Conservation (phyloP, 2,329 filamentous ascomycete species). For the Colletotrichum agaves region DNA sequence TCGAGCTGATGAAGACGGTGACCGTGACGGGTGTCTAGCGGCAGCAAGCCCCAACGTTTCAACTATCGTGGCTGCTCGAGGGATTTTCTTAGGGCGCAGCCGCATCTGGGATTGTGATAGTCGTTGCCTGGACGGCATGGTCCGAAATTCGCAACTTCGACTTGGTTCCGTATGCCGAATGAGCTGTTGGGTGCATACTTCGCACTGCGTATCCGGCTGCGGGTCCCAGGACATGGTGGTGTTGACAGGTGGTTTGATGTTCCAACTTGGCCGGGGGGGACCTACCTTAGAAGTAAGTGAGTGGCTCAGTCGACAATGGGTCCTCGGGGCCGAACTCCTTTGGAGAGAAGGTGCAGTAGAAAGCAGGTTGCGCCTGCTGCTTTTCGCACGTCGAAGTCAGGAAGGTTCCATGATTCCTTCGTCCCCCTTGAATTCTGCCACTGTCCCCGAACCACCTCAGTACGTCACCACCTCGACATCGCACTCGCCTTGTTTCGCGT, state of each 20-base stretch:
- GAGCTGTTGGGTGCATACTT: too few relatives aligned
- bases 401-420: not conserved
- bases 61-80: not conserved
- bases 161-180: too few relatives aligned
- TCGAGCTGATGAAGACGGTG: not conserved
- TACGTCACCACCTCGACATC: not conserved
- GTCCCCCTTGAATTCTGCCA: not conserved
- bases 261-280: not conserved
- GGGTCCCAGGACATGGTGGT: not conserved
- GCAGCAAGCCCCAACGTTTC: not conserved
- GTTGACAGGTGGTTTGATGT: constrained; percentile 6
- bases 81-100: not conserved
- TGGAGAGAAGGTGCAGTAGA: not conserved
- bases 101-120: not conserved
- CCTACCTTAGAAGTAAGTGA: too few relatives aligned
- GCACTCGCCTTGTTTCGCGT: not conserved
- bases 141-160: too few relatives aligned
- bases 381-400: not conserved
- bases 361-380: too few relatives aligned
- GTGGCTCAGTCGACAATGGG: not conserved
- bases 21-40: constrained; percentile 1
- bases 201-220: too few relatives aligned
- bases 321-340: not conserved
- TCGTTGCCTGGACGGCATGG: too few relatives aligned
- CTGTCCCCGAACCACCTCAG: not conserved